A percentile compares a stretch with the other conserved stretches of the same genome.
These are phyloP conservation scores for Canariomyces notabilis DNA, from an alignment of 2,329 filamentous ascomycete species.

Conservation along the genomic window DNA sequence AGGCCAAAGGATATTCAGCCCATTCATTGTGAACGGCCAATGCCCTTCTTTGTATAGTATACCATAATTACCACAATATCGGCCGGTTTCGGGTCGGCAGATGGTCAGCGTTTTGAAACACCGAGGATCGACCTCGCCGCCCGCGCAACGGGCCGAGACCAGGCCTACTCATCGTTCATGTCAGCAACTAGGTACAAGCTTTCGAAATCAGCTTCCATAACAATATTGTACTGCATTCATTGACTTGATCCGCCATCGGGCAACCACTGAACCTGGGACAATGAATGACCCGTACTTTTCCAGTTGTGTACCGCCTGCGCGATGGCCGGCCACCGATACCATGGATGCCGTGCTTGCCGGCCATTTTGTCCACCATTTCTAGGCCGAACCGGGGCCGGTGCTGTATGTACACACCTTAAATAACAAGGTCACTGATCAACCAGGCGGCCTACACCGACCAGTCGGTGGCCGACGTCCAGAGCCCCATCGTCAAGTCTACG, in stretches of 20 bases:
- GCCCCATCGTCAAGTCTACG: neutral
- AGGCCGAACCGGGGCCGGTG: neutral
- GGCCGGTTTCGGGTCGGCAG: neutral
- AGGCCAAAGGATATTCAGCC: too few relatives aligned
- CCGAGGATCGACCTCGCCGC: slow-evolving; percentile 3
- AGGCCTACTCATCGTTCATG: neutral
- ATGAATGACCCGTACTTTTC: too few relatives aligned
- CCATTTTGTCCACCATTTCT: neutral
- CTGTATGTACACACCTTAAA: too few relatives aligned
- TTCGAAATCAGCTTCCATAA: too few relatives aligned
- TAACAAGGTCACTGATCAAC: neutral
- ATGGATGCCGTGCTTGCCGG: neutral
- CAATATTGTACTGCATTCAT: too few relatives aligned
- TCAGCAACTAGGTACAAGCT: neutral
- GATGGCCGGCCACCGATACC: neutral
- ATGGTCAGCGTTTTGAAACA: slow-evolving; percentile 1
- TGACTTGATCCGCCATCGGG: too few relatives aligned
- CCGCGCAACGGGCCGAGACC: slow-evolving; percentile 8
- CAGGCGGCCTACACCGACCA: neutral
- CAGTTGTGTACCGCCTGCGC: too few relatives aligned
- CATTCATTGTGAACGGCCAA: too few relatives aligned
- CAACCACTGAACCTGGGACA: too few relatives aligned
- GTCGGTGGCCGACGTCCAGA: neutral
- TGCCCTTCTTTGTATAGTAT: neutral
- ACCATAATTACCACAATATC: neutral